Base-by-base conservation (phyloP, 129 eudicot species). In the Kitagawia praeruptora region DNA sequence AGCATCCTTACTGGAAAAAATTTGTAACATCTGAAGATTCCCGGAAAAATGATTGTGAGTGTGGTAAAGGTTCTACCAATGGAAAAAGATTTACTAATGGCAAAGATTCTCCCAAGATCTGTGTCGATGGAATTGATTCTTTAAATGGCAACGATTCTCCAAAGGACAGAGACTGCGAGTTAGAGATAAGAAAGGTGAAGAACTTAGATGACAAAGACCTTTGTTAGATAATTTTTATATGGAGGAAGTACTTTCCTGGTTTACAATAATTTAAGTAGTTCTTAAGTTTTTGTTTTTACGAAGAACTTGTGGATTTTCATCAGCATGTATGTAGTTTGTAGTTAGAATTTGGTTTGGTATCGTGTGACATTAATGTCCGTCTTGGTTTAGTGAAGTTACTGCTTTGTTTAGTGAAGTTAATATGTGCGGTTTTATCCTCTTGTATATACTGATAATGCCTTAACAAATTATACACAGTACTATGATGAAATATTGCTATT, bases 1-100 rank as follows among this genome's bases (percentile, higher is more conserved):
- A 79, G 6, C 98, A 93, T 47, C 88, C 96, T 96, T 93, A 84
- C 76, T 93, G 98, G 98, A 79, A 85, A 9, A 84, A 61, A n/a
- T n/a, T 61, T 25, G 69, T 61, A 2, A 61, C 69, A 25, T n/a
- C 69, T 4, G 58, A 51, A 51, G n/a, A 51, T 8, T n/a, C 69
- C 7, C n/a, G 23, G 5, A 61, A 61, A 25, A 9, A n/a, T n/a
- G 69, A 61, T 61, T n/a, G 69, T 61, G 69, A 61, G 34, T 61
- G 16, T n/a, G 69, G 69, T 61, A 61, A 61, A 61, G 5, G 15
- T 25, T 9, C 69, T 3, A 0, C 3, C 34, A 61, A 61, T 10
- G 37, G 37, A 10, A 61, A 25, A 61, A 9, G 69, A 2, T n/a
- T 25, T 0, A 61, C 69, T 2, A 61, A 61, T 61, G 69, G 34